Conservation (phyloP, 805 yeast genomes). For the Kodamaea hsintzibuensis region DNA sequence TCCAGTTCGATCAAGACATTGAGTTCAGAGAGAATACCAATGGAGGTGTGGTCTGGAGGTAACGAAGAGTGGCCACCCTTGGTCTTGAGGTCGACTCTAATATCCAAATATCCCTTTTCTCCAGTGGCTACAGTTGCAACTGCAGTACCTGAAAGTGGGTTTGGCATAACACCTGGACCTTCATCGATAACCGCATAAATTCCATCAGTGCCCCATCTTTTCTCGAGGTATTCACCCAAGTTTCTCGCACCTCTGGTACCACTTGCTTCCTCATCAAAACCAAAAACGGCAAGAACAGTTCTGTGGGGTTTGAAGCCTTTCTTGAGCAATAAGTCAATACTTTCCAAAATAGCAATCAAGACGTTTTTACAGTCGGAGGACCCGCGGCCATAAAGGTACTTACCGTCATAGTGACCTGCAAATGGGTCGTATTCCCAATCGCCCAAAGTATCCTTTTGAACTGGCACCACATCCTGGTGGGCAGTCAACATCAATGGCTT, state of each 20-base stretch:
- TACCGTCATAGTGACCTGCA: constrained; percentile 60
- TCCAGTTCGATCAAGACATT: constrained; percentile 55
- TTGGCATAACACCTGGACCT: constrained; percentile 42
- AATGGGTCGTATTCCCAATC: constrained; percentile 73
- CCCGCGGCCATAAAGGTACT: constrained; percentile 74
- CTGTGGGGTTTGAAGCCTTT: constrained; percentile 61
- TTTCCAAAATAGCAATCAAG: constrained; percentile 64
- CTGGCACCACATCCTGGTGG: constrained; percentile 83
- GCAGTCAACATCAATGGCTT: constrained; percentile 73
- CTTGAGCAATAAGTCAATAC: constrained; percentile 49
- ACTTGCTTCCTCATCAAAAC: constrained; percentile 77
- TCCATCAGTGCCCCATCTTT: constrained; percentile 60
- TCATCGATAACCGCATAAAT: constrained; percentile 72
- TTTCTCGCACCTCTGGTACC: constrained; percentile 62
- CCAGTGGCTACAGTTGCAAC: constrained; percentile 52
- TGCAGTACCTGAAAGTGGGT: constrained; percentile 48
- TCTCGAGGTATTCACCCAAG: constrained; percentile 48
- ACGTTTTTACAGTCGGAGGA: constrained; percentile 72
- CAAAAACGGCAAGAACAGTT: constrained; percentile 63
- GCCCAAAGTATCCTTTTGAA: constrained; percentile 53
- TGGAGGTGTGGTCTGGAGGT: constrained; percentile 82
- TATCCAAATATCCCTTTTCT: constrained; percentile 51
- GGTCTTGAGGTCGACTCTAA: constrained; percentile 49
- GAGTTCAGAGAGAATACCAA: constrained; percentile 69
- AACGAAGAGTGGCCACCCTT: constrained; percentile 80